Base-by-base conservation (phyloP, 2,329 filamentous ascomycete species). In the Xylaria hypoxylon region DNA sequence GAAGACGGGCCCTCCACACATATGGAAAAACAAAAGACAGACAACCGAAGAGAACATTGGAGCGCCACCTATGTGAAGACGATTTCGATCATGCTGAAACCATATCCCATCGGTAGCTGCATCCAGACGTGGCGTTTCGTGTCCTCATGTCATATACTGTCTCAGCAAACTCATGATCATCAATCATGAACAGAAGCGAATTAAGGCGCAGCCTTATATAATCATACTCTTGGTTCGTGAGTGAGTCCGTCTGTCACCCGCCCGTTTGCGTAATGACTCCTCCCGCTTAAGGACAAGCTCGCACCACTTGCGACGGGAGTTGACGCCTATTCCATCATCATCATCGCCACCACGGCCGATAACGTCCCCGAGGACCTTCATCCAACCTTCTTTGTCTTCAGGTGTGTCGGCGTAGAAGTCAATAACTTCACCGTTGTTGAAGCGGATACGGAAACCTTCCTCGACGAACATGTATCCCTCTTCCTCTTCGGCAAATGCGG, bases 391-490 rank as follows among this genome's bases (percentile, higher is more conserved):
- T 81, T 98, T 99, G 76, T 96, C 91, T 44, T 88, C 88, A 1
- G 90, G 87, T 35, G 89, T 94, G 79, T 98, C 95, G 76, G 95
- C 96, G 77, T 99, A 98, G 79, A 98, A 98, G 83, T 98, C 95
- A 77, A 99, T 99, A 70, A 97, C 90, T 81, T 99, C 96, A 68
- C 96, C 96, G 76, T 99, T 99, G 78, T 93, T 96, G 81, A 99
- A 99, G 64, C 95, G 93, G 78, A 99, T 97, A 45, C 96, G 93
- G 90, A 99, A 99, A 2, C 96, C 96, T 78, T 99, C 96, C 79
- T 99, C 96, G 59, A 99, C 95, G 78, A 99, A 99, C 92, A 97
- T 97, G 84, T 99, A 99, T 47, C 96, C 96, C 78, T 99, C 96
- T 80, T 99, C 96, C 71, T 99, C 96, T 79, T 98, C 96, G 1